These are phyloP conservation scores for Magnaporthales sp. DNA, from an alignment of 2,329 filamentous ascomycete genomes.

Conservation along the genomic window DNA sequence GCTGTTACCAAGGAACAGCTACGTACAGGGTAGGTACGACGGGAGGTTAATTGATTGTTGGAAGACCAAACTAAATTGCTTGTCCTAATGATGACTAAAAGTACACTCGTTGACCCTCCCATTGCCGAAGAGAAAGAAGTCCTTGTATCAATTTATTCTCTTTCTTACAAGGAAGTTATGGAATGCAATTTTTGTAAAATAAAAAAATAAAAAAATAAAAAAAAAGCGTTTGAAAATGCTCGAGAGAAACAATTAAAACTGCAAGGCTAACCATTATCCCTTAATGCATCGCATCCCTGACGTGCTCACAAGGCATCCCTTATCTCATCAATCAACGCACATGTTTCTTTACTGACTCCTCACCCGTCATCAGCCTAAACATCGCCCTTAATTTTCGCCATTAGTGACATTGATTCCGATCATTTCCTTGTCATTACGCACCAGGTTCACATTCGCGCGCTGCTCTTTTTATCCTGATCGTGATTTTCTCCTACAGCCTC, in stretches of 20 bases:
- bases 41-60: too few relatives aligned
- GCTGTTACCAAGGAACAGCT: too few relatives aligned
- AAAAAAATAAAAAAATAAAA: not conserved
- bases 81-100: too few relatives aligned
- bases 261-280: not conserved
- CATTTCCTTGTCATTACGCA: not conserved
- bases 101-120: too few relatives aligned
- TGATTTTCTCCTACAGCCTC: not conserved
- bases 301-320: not conserved
- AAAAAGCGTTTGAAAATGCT: too few relatives aligned
- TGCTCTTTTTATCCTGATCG: not conserved
- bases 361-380: too few relatives aligned
- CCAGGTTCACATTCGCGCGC: not conserved
- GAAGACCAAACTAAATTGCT: too few relatives aligned
- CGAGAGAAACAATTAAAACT: not conserved
- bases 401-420: not conserved
- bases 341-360: not conserved
- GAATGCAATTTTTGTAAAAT: not conserved
- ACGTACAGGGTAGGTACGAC: too few relatives aligned
- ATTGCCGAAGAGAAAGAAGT: not conserved
- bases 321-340: not conserved
- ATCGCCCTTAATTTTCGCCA: not conserved
- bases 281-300: not conserved
- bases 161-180: not conserved
- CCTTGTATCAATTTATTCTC: not conserved